These are phyloP conservation scores for Dalbergia cochinchinensis DNA, from an alignment of 306 rosid genomes.

Conservation along the genomic window DNA sequence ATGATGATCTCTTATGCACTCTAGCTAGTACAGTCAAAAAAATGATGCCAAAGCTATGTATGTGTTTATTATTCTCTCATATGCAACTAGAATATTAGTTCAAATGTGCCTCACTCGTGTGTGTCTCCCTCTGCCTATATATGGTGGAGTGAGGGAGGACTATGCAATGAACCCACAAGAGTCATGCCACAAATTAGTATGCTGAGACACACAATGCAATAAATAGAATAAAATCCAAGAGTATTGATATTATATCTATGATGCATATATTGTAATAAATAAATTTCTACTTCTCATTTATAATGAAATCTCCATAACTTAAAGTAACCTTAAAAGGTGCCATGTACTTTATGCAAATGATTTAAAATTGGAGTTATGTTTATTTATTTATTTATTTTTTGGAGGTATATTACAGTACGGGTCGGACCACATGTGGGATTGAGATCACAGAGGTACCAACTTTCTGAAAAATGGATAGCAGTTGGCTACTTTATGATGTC, in stretches of 20 bases:
- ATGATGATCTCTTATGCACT: slow-evolving; percentile 29
- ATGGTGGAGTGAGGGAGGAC: slow-evolving; percentile 27
- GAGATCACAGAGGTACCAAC: slow-evolving; percentile 28
- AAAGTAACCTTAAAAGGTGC: background rate
- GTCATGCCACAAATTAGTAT: slow-evolving; percentile 62
- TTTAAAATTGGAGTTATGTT: slow-evolving; percentile 13
- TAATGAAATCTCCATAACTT: background rate
- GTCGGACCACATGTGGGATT: background rate
- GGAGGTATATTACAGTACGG: background rate
- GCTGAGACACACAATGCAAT: slow-evolving; percentile 41
- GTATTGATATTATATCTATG: slow-evolving; percentile 39
- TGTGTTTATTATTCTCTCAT: slow-evolving; percentile 24
- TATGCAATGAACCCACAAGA: slow-evolving; percentile 53
- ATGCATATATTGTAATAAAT: slow-evolving; percentile 28
- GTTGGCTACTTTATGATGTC: slow-evolving; percentile 37
- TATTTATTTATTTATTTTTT: background rate
- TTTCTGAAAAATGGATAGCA: slow-evolving; percentile 19
- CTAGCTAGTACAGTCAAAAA: no score
- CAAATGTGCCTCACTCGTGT: slow-evolving; percentile 16
- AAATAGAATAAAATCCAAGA: slow-evolving; percentile 61
- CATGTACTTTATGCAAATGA: slow-evolving; percentile 1
- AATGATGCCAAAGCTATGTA: background rate
- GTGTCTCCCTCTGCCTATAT: slow-evolving; percentile 24
- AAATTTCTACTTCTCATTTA: background rate
- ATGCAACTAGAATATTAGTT: slow-evolving; percentile 8